A percentile compares a stretch with the other conserved stretches of the same genome.
phyloP scores from a whole-genome alignment of 768 basidiomycete species.

The Russula griseocarnosa region DNA sequence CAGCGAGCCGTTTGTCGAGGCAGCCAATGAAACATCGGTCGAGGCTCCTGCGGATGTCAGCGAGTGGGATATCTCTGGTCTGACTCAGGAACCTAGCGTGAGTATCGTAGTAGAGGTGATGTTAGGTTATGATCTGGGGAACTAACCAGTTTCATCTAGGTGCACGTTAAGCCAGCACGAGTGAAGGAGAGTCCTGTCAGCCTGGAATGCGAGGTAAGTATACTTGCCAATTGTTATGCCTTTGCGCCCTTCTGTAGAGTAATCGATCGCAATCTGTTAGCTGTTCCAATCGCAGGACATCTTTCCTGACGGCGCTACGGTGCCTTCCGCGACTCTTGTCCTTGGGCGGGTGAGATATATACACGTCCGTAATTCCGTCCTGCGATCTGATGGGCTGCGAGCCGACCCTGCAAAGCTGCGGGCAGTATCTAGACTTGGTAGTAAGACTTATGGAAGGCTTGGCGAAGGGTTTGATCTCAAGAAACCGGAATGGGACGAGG shows the following conservation, averaged over 20 bases:
- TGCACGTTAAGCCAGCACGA: constrained; percentile 46
- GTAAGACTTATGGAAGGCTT: constrained; percentile 47
- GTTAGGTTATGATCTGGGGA: constrained; percentile 6
- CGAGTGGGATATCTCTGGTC: constrained; percentile 60
- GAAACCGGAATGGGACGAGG: constrained; percentile 39
- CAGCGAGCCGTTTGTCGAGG: constrained; percentile 58
- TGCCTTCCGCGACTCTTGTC: constrained; percentile 44
- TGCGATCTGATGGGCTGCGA: constrained; percentile 40
- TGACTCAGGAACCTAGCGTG: constrained; percentile 52
- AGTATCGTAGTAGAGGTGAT: constrained; percentile 32
- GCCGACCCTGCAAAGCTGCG: constrained; percentile 49
- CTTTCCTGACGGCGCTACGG: constrained; percentile 36
- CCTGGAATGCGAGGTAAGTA: constrained; percentile 57
- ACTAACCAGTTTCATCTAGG: constrained; percentile 35
- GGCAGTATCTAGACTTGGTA: constrained; percentile 53
- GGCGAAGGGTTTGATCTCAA: constrained; percentile 48
- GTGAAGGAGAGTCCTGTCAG: constrained; percentile 56
- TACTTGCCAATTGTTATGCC: neutral
- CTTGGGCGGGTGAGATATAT: constrained; percentile 53
- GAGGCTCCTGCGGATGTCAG: constrained; percentile 51
- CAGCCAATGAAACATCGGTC: constrained; percentile 52
- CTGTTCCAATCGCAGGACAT: constrained; percentile 52
- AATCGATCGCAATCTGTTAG: constrained; percentile 36
- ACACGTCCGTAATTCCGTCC: constrained; percentile 49
- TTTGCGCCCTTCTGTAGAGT: constrained; percentile 22